Percentiles rank a stretch among this genome's conserved stretches.
Conservation (phyloP, 2,329 filamentous ascomycete species). For the Bipolaris bicolor region DNA sequence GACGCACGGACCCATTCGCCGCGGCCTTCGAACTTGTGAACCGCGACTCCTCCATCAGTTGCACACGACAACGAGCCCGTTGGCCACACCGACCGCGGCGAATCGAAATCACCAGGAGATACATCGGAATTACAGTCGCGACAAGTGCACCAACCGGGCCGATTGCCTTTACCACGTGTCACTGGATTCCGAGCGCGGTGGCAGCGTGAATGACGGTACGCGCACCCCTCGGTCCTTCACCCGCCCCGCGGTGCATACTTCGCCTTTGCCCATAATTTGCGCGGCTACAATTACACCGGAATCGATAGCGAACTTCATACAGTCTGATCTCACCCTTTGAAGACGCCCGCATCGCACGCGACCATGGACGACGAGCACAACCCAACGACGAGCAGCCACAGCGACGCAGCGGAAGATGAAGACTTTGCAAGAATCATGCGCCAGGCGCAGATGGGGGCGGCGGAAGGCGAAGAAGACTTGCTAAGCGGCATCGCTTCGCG, state of each 20-base stretch:
- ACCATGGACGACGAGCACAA: slow-evolving; percentile 33
- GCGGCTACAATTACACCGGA: slow-evolving; percentile 9
- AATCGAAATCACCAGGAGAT: not conserved
- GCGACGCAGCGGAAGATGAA: slow-evolving; percentile 28
- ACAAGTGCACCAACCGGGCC: not conserved
- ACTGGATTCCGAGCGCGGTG: slow-evolving; percentile 11
- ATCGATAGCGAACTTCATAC: not conserved
- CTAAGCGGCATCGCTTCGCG: slow-evolving; percentile 36
- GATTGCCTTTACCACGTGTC: not conserved
- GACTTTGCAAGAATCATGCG: slow-evolving; percentile 30
- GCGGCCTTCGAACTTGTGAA: slow-evolving; percentile 14
- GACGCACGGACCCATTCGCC: slow-evolving; percentile 15
- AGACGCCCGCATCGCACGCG: slow-evolving; percentile 21
- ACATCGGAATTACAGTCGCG: not conserved
- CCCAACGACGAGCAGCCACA: slow-evolving; percentile 16
- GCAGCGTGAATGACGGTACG: slow-evolving; percentile 32
- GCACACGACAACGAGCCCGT: slow-evolving; percentile 28
- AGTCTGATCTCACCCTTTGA: not conserved
- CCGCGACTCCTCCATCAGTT: slow-evolving; percentile 21
- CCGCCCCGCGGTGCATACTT: slow-evolving; percentile 25
- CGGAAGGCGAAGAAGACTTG: slow-evolving; percentile 29
- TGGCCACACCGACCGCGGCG: slow-evolving; percentile 20
- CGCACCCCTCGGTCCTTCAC: slow-evolving; percentile 21
- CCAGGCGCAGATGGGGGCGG: slow-evolving; percentile 27
- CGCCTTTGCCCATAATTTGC: slow-evolving; percentile 7